These are phyloP conservation scores for Phlebiopsis flavidoalba DNA, from an alignment of 768 basidiomycete species.

Conservation along the genomic window DNA sequence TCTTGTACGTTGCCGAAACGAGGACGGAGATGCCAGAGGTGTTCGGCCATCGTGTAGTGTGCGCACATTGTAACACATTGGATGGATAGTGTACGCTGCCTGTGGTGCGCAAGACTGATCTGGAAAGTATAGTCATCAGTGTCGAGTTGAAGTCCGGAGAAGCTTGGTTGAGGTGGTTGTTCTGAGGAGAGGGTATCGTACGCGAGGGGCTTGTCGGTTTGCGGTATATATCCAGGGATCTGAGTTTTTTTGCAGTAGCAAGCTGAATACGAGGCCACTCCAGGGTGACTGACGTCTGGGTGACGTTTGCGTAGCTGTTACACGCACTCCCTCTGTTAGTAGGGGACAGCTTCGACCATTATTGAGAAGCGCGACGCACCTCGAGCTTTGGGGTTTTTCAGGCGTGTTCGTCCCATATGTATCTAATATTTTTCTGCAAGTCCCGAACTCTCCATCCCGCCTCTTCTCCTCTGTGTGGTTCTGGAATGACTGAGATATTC, in stretches of 20 bases:
- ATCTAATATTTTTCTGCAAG: constrained; percentile 78
- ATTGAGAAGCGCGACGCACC: constrained; percentile 39
- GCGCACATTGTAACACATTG: constrained; percentile 71
- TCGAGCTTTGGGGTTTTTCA: constrained; percentile 65
- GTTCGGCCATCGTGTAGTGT: constrained; percentile 95
- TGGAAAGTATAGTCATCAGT: constrained; percentile 93
- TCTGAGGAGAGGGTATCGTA: constrained; percentile 74
- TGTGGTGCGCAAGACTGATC: constrained; percentile 84
- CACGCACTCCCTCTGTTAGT: neutral
- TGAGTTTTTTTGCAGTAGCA: constrained; percentile 76
- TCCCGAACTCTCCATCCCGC: constrained; percentile 74
- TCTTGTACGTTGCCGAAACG: constrained; percentile 93
- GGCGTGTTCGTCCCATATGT: constrained; percentile 70
- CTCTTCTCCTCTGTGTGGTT: constrained; percentile 81
- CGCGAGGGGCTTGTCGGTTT: constrained; percentile 79
- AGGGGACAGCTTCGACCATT: neutral
- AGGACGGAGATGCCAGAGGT: constrained; percentile 91
- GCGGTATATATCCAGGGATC: constrained; percentile 89
- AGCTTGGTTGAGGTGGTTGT: constrained; percentile 87
- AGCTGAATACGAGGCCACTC: constrained; percentile 90
- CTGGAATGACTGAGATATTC: constrained; percentile 90
- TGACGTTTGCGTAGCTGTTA: constrained; percentile 81
- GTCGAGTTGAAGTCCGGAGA: constrained; percentile 72
- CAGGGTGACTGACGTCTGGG: constrained; percentile 94
- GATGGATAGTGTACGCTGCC: constrained; percentile 90